Evolutionary conservation across 2,329 filamentous ascomycete genomes (phyloP).

Genomic region (Metarhizium album): DNA sequence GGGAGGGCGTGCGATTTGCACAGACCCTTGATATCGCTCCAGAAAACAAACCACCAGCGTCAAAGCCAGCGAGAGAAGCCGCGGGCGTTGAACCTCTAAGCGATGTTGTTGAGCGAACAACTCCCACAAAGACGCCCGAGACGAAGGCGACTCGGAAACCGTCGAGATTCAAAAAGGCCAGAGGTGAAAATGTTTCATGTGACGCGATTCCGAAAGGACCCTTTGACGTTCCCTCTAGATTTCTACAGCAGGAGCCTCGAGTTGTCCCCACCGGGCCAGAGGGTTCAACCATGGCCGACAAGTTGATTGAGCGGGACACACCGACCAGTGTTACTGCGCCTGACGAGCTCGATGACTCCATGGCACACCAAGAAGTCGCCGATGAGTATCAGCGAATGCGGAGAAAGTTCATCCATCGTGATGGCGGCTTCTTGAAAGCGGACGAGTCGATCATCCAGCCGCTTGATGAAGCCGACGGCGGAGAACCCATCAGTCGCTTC

Average conservation of each 20-base stretch:
- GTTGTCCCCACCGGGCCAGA: constrained; percentile 37
- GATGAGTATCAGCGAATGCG: constrained; percentile 74
- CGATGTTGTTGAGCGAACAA: constrained; percentile 40
- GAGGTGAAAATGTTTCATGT: constrained; percentile 10
- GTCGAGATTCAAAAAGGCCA: constrained; percentile 43
- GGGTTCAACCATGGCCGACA: constrained; percentile 47
- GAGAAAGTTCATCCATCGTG: constrained; percentile 70
- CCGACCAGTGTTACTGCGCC: constrained; percentile 25
- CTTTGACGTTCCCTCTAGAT: constrained; percentile 29
- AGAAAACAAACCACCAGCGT: constrained; percentile 14
- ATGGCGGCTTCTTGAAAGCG: constrained; percentile 71
- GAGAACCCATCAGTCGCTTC: constrained; percentile 59
- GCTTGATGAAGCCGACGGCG: constrained; percentile 55
- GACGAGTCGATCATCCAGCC: constrained; percentile 57
- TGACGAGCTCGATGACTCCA: constrained; percentile 57
- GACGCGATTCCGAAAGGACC: constrained; percentile 28
- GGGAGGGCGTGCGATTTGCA: constrained; percentile 77
- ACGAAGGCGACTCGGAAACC: constrained; percentile 28
- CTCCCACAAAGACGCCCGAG: constrained; percentile 14
- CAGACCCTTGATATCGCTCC: constrained; percentile 59
- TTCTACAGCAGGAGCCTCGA: constrained; percentile 27
- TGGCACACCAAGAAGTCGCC: constrained; percentile 67
- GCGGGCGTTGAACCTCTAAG: constrained; percentile 36
- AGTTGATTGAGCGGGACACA: constrained; percentile 43
- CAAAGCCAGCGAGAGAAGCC: constrained; percentile 14